phyloP scores from a whole-genome alignment of 179 eudicot species.

The Sideroxylon spinosum region DNA sequence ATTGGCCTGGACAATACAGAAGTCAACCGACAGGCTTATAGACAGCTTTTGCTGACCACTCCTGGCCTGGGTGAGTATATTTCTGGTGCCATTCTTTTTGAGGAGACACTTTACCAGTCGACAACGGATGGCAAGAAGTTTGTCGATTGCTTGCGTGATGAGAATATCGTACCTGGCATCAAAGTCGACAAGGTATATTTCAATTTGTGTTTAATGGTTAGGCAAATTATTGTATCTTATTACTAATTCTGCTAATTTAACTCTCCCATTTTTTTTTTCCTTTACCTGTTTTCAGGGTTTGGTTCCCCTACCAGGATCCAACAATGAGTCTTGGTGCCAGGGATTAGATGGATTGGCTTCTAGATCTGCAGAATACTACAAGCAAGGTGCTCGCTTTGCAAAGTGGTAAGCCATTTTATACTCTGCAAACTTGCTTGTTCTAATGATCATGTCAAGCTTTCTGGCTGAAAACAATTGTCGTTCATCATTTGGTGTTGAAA shows the following conservation, averaged over 20 bases:
- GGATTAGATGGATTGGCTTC: slow-evolving; percentile 59
- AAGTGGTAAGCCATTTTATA: slow-evolving; percentile 36
- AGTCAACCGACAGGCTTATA: slow-evolving; percentile 35
- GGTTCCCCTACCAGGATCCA: slow-evolving; percentile 54
- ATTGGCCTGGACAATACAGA: slow-evolving; percentile 41
- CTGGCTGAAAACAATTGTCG: neutral
- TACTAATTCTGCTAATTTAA: neutral
- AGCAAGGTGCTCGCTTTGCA: slow-evolving; percentile 58
- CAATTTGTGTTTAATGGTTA: neutral
- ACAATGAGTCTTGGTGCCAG: slow-evolving; percentile 64
- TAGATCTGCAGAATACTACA: slow-evolving; percentile 55
- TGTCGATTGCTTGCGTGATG: slow-evolving; percentile 38
- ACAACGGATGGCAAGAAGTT: slow-evolving; percentile 51
- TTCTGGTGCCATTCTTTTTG: slow-evolving; percentile 52
- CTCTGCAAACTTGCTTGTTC: neutral
- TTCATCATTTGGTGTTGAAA: neutral
- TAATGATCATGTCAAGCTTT: neutral
- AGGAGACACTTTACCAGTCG: slow-evolving; percentile 57
- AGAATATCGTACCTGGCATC: slow-evolving; percentile 53
- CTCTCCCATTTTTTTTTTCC: neutral
- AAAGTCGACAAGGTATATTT: slow-evolving; percentile 49
- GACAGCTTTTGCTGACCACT: slow-evolving; percentile 37
- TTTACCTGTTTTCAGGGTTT: slow-evolving; percentile 35
- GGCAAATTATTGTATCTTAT: neutral
- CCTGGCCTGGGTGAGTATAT: slow-evolving; percentile 47